Conservation (phyloP, 2,329 filamentous ascomycete species). For the Decorospora gaudefroyi region DNA sequence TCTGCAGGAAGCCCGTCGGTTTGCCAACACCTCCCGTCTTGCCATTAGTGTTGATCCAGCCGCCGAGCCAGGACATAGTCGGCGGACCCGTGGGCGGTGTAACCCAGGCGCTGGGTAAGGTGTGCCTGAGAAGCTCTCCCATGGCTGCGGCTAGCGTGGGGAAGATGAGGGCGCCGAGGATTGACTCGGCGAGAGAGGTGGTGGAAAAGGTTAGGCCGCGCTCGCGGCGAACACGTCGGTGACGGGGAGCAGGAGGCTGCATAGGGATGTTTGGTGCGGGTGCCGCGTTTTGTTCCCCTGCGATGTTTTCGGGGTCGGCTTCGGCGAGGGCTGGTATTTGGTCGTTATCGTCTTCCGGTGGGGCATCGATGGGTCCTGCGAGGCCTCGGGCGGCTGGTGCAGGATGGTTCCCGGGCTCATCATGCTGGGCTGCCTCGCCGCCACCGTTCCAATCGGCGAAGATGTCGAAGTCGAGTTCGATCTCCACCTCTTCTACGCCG, state of each 20-base stretch:
- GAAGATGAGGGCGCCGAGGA: conserved; percentile 74
- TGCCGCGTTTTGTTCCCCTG: conserved; percentile 34
- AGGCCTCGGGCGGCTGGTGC: conserved; percentile 33
- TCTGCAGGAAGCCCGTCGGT: conserved; percentile 72
- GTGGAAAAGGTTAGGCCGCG: conserved; percentile 59
- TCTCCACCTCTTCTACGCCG: conserved; percentile 56
- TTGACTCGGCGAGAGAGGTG: conserved; percentile 60
- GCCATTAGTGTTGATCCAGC: conserved; percentile 23
- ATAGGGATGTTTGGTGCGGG: conserved; percentile 38
- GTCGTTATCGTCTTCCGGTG: conserved; percentile 35
- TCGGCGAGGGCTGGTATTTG: conserved; percentile 14
- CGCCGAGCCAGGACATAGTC: conserved; percentile 28
- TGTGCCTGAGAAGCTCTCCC: conserved; percentile 72
- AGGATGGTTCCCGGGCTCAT: conserved; percentile 45
- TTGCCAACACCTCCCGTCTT: conserved; percentile 30
- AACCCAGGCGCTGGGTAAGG: conserved; percentile 69
- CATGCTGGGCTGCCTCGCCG: conserved; percentile 43
- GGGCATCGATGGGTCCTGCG: conserved; percentile 41
- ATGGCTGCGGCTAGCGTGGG: conserved; percentile 78
- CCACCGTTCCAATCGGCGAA: conserved; percentile 54
- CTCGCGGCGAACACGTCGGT: conserved; percentile 46
- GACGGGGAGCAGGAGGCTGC: conserved; percentile 27
- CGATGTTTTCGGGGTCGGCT: conserved; percentile 11
- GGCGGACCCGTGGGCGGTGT: conserved; percentile 51
- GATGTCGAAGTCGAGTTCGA: conserved; percentile 45